Evolutionary conservation across 2,329 filamentous ascomycete species (phyloP).

Genomic region (Hypomyces rosellus): DNA sequence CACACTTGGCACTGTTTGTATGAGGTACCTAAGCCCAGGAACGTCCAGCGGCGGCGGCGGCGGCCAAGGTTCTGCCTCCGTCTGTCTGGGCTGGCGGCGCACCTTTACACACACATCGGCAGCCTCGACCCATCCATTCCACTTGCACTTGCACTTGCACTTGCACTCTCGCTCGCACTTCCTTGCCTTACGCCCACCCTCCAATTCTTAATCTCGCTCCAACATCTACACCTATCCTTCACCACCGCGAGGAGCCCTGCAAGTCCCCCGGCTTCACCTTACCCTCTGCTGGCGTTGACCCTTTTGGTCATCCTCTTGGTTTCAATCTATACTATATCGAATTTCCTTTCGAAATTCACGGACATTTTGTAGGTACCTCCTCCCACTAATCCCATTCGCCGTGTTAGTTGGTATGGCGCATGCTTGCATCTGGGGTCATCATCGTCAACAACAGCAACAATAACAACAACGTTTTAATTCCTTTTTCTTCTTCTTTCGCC

Average conservation of each 20-base stretch:
- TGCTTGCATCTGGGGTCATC: background rate
- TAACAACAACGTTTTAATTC: background rate
- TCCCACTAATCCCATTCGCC: background rate
- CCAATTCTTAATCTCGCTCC: slow-evolving; percentile 13
- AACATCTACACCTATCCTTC: slow-evolving; percentile 18
- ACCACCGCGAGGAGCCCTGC: slow-evolving; percentile 8
- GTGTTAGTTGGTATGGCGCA: slow-evolving; percentile 1
- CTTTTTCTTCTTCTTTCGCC: background rate
- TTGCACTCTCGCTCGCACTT: slow-evolving; percentile 5
- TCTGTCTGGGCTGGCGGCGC: background rate
- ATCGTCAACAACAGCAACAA: background rate
- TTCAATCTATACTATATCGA: background rate
- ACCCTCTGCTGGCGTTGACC: slow-evolving; percentile 1
- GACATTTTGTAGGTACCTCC: background rate
- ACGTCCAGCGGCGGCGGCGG: slow-evolving; percentile 14
- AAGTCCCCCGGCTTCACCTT: slow-evolving; percentile 1
- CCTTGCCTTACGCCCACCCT: slow-evolving; percentile 3
- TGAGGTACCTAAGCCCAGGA: slow-evolving; percentile 8
- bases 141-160: slow-evolving; percentile 15
- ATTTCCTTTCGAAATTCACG: background rate
- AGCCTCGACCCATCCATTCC: slow-evolving; percentile 24
- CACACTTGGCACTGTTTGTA: no score
- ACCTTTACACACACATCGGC: slow-evolving; percentile 16
- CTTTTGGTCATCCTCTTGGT: slow-evolving; percentile 5
- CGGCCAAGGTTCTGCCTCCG: no score